Base-by-base conservation (phyloP, 495 filamentous ascomycete species). In the Acidomyces sp. region DNA sequence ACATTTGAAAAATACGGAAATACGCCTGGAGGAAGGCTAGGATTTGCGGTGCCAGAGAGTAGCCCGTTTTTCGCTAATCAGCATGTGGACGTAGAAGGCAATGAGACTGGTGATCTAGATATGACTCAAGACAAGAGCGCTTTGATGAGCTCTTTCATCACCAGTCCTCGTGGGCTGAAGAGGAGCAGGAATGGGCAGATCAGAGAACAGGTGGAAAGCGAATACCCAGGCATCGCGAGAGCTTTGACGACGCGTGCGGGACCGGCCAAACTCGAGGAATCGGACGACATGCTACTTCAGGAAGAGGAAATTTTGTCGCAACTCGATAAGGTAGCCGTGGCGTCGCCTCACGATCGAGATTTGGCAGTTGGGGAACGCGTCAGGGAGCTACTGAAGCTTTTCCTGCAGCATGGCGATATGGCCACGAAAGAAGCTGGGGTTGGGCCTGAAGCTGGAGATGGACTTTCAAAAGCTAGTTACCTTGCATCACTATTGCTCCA, bases 381-480 rank as follows among this genome's bases (percentile, higher is more conserved):
- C 3, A 22, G 39, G 19, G 15, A 39, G 18, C 26, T 49, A 12
- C 35, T 41, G 3, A 41, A 24, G 18, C 19, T 44, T 3, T 48
- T 36, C 34, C 24, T 31, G 13, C 25, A 20, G 15, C 39, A 45
- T 12, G 18, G 10, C 12, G 41, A 38, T 7, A 5, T 23, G 2
- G 37, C 25, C 30, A 48, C 48, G 10, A 37, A 27, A 17, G 30
- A 34, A n/a, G 39, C 39, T 30, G 28, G 10, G n/a, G 6, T 49
- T 3, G 49, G 38, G 16, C 44, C 45, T 7, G 37, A 30, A 6
- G 3, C 25, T 6, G 31, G 38, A 10, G 56, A 55, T 10, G 28
- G 64, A 13, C 64, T 84, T 23, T 69, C 71, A 30, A 86, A 86
- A 54, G 82, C 86, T 10, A 72, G 70, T 43, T 90, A 78, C 52